Evolutionary conservation across 495 filamentous ascomycete species (phyloP).

Genomic region (Penicillium longicatenatum): DNA sequence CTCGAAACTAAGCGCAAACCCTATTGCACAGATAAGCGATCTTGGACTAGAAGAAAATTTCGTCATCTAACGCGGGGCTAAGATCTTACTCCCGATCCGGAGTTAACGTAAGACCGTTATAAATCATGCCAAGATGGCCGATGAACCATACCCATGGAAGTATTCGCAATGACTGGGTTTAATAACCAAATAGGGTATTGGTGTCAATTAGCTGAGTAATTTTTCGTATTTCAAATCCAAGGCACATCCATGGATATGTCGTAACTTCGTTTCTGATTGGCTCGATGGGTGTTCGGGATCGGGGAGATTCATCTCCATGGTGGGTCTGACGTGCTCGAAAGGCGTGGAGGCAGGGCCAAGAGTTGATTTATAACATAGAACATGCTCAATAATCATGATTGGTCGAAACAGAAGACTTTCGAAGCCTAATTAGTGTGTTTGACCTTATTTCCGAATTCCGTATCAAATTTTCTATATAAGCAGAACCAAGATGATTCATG

Average conservation of each 20-base stretch:
- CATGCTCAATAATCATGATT: background rate
- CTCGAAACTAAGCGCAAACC: background rate
- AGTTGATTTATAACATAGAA: constrained; percentile 8
- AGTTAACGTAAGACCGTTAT: background rate
- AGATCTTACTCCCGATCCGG: constrained; percentile 6
- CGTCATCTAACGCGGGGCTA: background rate
- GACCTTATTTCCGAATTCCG: constrained; percentile 4
- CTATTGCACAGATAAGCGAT: background rate
- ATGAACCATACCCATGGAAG: constrained; percentile 2
- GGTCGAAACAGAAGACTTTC: background rate
- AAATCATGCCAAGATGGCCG: background rate
- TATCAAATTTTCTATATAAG: background rate
- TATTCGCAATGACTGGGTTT: background rate
- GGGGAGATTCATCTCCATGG: background rate
- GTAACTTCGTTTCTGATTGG: background rate
- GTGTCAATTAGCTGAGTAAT: background rate
- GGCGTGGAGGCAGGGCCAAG: background rate
- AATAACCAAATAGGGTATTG: background rate
- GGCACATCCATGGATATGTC: background rate
- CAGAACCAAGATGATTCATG: background rate
- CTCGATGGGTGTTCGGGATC: background rate
- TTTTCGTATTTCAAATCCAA: constrained; percentile 4
- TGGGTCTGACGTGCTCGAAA: constrained; percentile 9
- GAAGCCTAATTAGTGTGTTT: background rate
- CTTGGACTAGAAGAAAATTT: background rate